Evolutionary conservation across 164 flowering plant genomes (phyloP).

Genomic region (Chimonanthus praecox): DNA sequence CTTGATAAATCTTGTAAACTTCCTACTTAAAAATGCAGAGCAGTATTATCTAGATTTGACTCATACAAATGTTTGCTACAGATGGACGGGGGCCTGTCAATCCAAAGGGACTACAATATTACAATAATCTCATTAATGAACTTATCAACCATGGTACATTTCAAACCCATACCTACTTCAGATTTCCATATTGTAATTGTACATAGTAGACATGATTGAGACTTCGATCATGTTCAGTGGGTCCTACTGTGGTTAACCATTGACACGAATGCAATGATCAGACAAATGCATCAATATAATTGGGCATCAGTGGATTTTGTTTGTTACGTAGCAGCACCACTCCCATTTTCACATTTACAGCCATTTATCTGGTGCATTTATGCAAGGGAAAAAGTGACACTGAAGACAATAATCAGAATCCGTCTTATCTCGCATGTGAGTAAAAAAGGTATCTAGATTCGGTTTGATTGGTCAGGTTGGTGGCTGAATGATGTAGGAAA

Average conservation of each 20-base stretch:
- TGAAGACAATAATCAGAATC: background rate
- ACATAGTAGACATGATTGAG: no score
- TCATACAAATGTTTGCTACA: slow-evolving; percentile 15
- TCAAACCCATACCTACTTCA: background rate
- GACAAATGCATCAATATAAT: no score
- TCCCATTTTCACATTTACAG: no score
- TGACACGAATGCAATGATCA: background rate
- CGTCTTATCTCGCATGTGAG: background rate
- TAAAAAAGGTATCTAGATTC: background rate
- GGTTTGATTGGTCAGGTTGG: background rate
- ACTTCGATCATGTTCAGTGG: no score
- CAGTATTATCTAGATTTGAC: background rate
- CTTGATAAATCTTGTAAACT: background rate
- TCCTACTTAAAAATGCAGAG: background rate
- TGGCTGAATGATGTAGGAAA: background rate
- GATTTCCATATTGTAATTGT: background rate
- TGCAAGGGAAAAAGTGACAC: no score
- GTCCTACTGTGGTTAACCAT: no score
- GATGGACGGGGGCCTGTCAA: slow-evolving; percentile 75
- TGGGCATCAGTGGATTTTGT: no score
- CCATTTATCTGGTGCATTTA: no score
- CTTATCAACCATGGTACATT: slow-evolving; percentile 37
- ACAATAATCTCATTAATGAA: slow-evolving; percentile 66
- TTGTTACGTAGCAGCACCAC: no score
- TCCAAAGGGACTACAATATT: slow-evolving; percentile 60